Percentiles rank a stretch among this genome's conserved stretches.
These are phyloP conservation scores for Polyporus tsugae DNA, from an alignment of 1,284 basidiomycete genomes.

Conservation along the genomic window DNA sequence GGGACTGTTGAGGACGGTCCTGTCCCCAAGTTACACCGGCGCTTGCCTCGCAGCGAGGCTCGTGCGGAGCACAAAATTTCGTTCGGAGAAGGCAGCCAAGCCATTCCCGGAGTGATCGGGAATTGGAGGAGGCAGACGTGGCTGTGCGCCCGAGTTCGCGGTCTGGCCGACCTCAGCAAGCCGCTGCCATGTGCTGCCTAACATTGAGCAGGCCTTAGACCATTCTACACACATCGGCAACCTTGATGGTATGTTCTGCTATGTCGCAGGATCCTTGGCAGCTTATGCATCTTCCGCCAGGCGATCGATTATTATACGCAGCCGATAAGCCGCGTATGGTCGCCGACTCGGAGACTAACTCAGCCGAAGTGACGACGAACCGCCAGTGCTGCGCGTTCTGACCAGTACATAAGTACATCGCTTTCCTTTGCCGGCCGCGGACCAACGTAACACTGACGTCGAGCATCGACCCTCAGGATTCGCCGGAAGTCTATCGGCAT, in stretches of 20 bases:
- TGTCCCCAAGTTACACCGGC: too few species aligned
- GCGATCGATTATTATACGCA: neutral
- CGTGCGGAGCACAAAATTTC: too few species aligned
- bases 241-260: neutral
- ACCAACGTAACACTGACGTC: neutral
- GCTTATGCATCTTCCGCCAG: neutral
- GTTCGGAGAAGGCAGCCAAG: too few species aligned
- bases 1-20: too few species aligned
- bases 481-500: neutral
- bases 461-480: neutral
- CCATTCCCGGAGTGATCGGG: neutral
- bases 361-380: neutral
- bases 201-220: too few species aligned
- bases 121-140: neutral
- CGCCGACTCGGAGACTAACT: neutral
- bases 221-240: too few species aligned
- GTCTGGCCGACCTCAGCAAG: neutral
- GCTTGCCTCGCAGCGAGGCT: too few species aligned
- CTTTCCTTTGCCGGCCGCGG: neutral
- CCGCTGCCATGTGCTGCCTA: too few species aligned
- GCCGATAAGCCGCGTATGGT: neutral
- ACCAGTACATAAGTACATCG: neutral
- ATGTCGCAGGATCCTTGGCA: neutral
- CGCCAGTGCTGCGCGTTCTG: neutral
- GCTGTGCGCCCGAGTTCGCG: neutral